These are phyloP conservation scores for Aspergillus quadrilineatus DNA, from an alignment of 2,329 filamentous ascomycete species.

Conservation along the genomic window DNA sequence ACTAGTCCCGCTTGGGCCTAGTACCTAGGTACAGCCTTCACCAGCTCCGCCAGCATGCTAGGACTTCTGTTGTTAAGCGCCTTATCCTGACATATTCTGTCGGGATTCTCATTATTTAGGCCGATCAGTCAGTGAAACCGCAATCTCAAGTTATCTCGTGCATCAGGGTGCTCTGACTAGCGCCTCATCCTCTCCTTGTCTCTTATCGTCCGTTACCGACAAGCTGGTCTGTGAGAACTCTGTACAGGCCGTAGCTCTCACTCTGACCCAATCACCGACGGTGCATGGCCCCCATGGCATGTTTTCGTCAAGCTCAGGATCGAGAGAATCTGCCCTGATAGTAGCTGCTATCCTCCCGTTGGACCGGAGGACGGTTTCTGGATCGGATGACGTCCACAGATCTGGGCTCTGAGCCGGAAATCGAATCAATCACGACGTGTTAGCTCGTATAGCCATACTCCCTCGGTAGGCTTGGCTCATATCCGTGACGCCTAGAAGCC, in stretches of 20 bases:
- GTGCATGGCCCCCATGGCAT: not conserved
- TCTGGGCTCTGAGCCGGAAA: not conserved
- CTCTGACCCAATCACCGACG: conserved; percentile 11
- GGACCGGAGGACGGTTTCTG: not conserved
- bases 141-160: conserved; percentile 14
- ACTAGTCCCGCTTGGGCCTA: not conserved
- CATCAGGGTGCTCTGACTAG: not conserved
- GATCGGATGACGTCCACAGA: not conserved
- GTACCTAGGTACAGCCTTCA: conserved; percentile 1
- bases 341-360: conserved; percentile 6
- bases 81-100: conserved; percentile 6
- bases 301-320: not conserved
- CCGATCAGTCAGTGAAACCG: conserved; percentile 17
- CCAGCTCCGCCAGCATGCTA: not conserved
- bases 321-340: not conserved
- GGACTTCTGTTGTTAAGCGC: not conserved
- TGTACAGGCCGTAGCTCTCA: not conserved
- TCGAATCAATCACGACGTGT: not conserved
- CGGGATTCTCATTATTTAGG: conserved; percentile 17
- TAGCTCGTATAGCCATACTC: conserved; percentile 8
- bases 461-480: conserved; percentile 10
- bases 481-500: conserved; percentile 2
- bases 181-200: conserved; percentile 1
- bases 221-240: not conserved
- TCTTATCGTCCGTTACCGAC: conserved; percentile 7